Percentiles rank a stretch among this genome's conserved stretches.
Conservation (phyloP, 139 green algal genomes). For the Tetraselmis chui region DNA sequence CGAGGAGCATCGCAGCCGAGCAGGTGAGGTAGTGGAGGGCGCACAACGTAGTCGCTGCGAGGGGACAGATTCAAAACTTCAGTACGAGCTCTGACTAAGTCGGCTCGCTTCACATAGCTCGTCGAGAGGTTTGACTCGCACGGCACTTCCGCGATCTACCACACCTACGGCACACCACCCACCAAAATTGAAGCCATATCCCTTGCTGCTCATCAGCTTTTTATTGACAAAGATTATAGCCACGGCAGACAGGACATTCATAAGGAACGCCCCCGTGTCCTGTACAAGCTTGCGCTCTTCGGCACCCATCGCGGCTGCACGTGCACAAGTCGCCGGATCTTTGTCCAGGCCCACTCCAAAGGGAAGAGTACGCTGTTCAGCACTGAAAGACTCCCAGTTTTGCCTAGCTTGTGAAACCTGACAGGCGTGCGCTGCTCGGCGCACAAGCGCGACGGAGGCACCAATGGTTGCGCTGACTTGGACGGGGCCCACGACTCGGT, state of each 20-base stretch:
- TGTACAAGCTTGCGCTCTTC: not conserved
- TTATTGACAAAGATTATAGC: slow-evolving; percentile 55
- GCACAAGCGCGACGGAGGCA: too few relatives aligned
- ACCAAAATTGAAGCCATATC: slow-evolving; percentile 31
- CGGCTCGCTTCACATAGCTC: not conserved
- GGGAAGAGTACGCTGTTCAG: too few relatives aligned
- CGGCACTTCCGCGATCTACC: not conserved
- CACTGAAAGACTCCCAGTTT: too few relatives aligned
- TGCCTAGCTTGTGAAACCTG: too few relatives aligned
- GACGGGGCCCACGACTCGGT: too few relatives aligned
- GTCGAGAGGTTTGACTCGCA: not conserved
- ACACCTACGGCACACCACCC: not conserved
- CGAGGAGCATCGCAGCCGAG: slow-evolving; percentile 30
- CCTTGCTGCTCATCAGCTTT: slow-evolving; percentile 32
- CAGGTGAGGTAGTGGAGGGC: slow-evolving; percentile 54
- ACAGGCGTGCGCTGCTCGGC: too few relatives aligned
- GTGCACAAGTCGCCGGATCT: too few relatives aligned
- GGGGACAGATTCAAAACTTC: too few relatives aligned
- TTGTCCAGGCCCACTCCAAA: too few relatives aligned
- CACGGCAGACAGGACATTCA: slow-evolving; percentile 9
- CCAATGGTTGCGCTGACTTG: too few relatives aligned
- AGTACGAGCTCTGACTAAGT: slow-evolving; percentile 1
- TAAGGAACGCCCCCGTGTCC: slow-evolving; percentile 6
- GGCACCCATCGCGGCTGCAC: not conserved
- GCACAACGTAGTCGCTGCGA: slow-evolving; percentile 44